Conservation (phyloP, 805 yeast genomes). For the Myxozyma neotropica region DNA sequence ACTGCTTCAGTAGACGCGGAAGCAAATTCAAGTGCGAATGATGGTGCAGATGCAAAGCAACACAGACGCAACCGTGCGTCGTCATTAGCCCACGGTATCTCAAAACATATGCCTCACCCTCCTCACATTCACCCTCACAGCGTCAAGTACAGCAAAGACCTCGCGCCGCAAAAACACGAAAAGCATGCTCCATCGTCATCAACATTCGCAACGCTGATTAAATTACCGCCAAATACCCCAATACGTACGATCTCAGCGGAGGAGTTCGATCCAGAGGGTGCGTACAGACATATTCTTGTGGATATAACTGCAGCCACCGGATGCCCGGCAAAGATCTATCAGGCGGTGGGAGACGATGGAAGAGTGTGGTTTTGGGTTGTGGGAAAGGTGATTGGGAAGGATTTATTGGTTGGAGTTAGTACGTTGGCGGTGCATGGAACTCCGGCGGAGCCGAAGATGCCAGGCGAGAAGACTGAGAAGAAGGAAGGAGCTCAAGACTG, state of each 20-base stretch:
- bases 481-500: background rate
- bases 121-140: background rate
- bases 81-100: constrained; percentile 2
- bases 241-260: constrained; percentile 14
- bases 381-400: constrained; percentile 16
- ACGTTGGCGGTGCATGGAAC: constrained; percentile 15
- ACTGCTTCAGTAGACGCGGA: background rate
- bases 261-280: constrained; percentile 29
- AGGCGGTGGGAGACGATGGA: constrained; percentile 18
- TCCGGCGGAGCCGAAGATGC: background rate
- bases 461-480: background rate
- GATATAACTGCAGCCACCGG: constrained; percentile 29
- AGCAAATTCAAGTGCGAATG: background rate
- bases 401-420: constrained; percentile 20
- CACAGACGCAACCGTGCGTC: background rate
- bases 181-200: constrained; percentile 15
- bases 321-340: constrained; percentile 17
- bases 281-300: constrained; percentile 17
- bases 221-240: constrained; percentile 17
- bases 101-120: constrained; percentile 13
- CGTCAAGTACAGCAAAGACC: background rate
- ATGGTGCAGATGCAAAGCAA: background rate
- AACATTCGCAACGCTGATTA: constrained; percentile 6
- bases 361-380: constrained; percentile 29
- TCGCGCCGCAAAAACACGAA: background rate